Evolutionary conservation across 257 asterid species (phyloP).

Genomic region (Nicotiana knightiana): DNA sequence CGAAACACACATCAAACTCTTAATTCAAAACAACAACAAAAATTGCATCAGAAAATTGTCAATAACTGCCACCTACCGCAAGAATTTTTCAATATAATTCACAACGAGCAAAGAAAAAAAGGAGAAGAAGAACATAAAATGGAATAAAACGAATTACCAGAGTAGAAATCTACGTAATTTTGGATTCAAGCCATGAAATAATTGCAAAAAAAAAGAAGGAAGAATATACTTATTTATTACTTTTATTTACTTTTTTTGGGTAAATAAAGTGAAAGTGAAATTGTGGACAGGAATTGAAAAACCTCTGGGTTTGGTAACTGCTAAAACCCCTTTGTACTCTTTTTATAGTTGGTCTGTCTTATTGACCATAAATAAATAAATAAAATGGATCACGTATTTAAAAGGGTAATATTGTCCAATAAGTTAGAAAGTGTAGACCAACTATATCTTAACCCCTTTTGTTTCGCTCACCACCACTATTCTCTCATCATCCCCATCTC

Average conservation of each 20-base stretch:
- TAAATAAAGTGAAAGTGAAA: background rate
- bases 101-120: background rate
- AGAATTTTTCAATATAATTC: background rate
- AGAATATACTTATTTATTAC: background rate
- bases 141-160: background rate
- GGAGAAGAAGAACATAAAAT: background rate
- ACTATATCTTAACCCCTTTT: slow-evolving; percentile 1
- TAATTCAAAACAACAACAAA: background rate
- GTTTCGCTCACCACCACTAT: background rate
- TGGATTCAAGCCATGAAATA: background rate
- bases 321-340: background rate
- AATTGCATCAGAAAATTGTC: background rate
- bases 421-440: slow-evolving; percentile 3
- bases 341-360: background rate
- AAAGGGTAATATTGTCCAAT: background rate
- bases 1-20: background rate
- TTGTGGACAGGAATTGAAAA: slow-evolving; percentile 11
- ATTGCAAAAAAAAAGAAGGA: background rate
- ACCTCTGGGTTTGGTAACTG: slow-evolving; percentile 18
- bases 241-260: background rate
- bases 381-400: background rate
- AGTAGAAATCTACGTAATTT: background rate
- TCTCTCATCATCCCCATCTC: background rate
- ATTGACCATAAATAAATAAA: background rate
- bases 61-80: background rate